These are phyloP conservation scores for Wickerhamiella alocasiicola DNA, from an alignment of 805 yeast genomes.

Conservation along the genomic window DNA sequence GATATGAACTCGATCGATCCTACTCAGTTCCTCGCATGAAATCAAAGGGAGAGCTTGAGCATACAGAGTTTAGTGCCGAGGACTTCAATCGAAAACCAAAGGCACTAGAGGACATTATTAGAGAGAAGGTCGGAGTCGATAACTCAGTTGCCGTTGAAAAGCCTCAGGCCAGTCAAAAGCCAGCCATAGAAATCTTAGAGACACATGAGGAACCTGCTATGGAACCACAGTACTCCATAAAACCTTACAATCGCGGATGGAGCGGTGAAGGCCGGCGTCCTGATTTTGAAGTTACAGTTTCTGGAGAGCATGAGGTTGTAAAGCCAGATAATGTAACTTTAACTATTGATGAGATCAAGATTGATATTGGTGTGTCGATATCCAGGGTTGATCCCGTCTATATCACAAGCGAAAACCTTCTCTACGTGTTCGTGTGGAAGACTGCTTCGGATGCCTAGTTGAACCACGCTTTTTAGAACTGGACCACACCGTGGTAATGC, in stretches of 20 bases:
- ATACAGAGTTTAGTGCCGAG: constrained; percentile 25
- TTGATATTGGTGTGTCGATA: constrained; percentile 4
- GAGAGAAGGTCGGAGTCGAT: background rate
- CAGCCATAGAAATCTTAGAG: background rate
- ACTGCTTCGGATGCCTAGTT: too few species aligned
- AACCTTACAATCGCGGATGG: constrained; percentile 18
- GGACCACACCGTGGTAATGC: too few species aligned
- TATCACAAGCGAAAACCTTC: constrained; percentile 16
- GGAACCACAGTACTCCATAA: constrained; percentile 12
- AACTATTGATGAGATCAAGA: background rate
- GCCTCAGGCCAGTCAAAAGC: background rate
- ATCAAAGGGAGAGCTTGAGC: constrained; percentile 49
- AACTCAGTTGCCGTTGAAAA: background rate
- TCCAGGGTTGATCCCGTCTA: constrained; percentile 15
- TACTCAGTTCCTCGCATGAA: constrained; percentile 55
- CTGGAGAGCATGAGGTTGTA: constrained; percentile 14
- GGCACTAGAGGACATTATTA: constrained; percentile 7
- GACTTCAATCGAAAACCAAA: constrained; percentile 5
- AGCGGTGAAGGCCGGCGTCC: constrained; percentile 16
- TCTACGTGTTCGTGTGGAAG: constrained; percentile 20
- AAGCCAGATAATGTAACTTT: background rate
- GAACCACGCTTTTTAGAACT: too few species aligned
- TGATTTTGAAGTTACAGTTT: constrained; percentile 16
- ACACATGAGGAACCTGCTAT: background rate
- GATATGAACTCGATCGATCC: constrained; percentile 48